Base-by-base conservation (phyloP, 2,329 filamentous ascomycete species). In the Beauveria australis region DNA sequence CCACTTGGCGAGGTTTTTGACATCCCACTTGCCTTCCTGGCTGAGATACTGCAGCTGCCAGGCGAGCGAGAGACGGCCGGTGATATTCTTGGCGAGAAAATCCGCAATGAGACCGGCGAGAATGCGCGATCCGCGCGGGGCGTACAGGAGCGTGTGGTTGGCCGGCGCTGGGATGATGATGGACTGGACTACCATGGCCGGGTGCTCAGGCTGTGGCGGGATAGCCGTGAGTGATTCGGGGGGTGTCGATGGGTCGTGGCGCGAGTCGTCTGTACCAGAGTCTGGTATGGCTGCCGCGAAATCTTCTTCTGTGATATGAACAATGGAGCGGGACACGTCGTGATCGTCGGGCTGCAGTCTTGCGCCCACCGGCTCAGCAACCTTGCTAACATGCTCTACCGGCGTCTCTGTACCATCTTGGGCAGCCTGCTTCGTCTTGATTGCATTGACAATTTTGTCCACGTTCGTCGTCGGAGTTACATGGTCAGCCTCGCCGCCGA, bases 1-100 rank as follows among this genome's bases (percentile, higher is more conserved):
- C 93, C 93, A 97, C 71, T 97, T 97, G 62, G 83, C 86, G 12
- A 97, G 80, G 69, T 97, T 97, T 76, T 97, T 97, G 66, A 97
- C 91, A 69, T 97, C 93, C 93, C 93, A 97, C 75, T 97, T 97
- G 3, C 92, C 92, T 66, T 92, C 89, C 1, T 89, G 91, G 2
- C 89, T 91, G 26, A 97, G 84, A 68, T 94, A 88, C 67, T 93
- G 89, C 18, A 97, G 79, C 73, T 97, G 93, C 92, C 93, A 97
- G 48, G 88, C 90, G 30, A 93, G 83, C 1, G 86, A 89, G 16
- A 97, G 81, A 9, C 92, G 86, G 10, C 85, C 81, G 10, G 92
- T 92, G 59, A 97, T 80, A 67, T 91, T 82, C 3, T 81, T 79
- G 19, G 85, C 80, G 30, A 97, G 80, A 68, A 97, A 97, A 64